These are phyloP conservation scores for Cutaneotrichosporon sp. DNA, from an alignment of 1,284 basidiomycete species.

Conservation along the genomic window DNA sequence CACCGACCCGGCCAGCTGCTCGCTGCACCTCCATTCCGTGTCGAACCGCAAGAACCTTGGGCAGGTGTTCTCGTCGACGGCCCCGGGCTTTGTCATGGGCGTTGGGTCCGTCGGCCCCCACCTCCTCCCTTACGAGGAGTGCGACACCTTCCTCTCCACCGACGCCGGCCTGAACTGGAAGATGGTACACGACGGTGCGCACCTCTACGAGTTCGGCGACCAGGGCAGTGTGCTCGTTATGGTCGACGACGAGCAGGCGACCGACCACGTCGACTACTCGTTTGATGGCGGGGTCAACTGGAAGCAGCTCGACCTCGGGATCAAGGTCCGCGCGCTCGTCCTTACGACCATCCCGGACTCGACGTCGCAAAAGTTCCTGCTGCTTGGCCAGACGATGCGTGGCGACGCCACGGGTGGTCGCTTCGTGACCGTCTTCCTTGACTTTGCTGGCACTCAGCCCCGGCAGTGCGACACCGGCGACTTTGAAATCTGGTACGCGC, in stretches of 20 bases:
- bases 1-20: conserved; percentile 64
- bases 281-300: conserved; percentile 81
- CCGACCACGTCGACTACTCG: conserved; percentile 75
- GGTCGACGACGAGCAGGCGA: conserved; percentile 82
- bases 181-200: conserved; percentile 74
- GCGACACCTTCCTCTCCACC: conserved; percentile 89
- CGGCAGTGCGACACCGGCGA: conserved; percentile 73
- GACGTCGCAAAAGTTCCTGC: conserved; percentile 84
- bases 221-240: conserved; percentile 78
- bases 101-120: conserved; percentile 81
- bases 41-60: conserved; percentile 90
- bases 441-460: conserved; percentile 72
- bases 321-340: conserved; percentile 71
- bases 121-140: conserved; percentile 75
- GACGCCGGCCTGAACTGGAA: conserved; percentile 87
- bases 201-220: conserved; percentile 97
- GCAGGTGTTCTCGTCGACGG: conserved; percentile 87
- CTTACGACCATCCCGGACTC: conserved; percentile 87
- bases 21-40: conserved; percentile 89
- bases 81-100: conserved; percentile 92
- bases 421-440: conserved; percentile 75
- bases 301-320: conserved; percentile 69
- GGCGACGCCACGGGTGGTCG: conserved; percentile 63
- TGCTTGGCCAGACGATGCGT: conserved; percentile 74
- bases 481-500: conserved; percentile 87